These are phyloP conservation scores for Apiosordaria backusii DNA, from an alignment of 495 filamentous ascomycete genomes.

Conservation along the genomic window DNA sequence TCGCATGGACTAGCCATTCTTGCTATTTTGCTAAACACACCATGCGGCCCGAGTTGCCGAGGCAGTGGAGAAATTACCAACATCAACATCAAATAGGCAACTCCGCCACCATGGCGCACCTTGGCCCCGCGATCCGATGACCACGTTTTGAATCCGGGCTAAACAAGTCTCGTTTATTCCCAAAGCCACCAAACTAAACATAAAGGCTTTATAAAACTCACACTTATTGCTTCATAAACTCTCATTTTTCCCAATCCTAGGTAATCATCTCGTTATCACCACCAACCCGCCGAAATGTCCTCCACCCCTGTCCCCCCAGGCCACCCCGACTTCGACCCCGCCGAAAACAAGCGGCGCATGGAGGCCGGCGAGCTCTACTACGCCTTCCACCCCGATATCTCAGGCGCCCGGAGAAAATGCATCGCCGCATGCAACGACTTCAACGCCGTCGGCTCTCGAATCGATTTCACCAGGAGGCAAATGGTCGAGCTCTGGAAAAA, in stretches of 20 bases:
- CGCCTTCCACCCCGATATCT: constrained; percentile 45
- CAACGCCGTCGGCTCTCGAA: constrained; percentile 49
- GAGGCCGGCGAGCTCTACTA: constrained; percentile 51
- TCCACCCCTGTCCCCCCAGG: not conserved
- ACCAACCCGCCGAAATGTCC: not conserved
- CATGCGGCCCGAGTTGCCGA: not conserved
- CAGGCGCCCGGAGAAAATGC: constrained; percentile 56
- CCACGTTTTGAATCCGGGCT: not conserved
- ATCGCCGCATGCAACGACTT: constrained; percentile 56
- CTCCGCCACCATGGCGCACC: not conserved
- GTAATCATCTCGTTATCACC: not conserved
- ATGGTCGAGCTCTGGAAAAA: constrained; percentile 68
- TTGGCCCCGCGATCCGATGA: not conserved
- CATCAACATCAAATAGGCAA: not conserved
- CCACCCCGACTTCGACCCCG: constrained; percentile 22
- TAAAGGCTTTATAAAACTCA: not conserved
- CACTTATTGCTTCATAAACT: not conserved
- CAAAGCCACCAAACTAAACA: not conserved
- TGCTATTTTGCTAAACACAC: not conserved
- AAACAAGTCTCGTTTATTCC: not conserved
- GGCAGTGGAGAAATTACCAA: not conserved
- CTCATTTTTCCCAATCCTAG: too few species aligned
- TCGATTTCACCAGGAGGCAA: constrained; percentile 53
- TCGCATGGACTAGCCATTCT: not conserved
- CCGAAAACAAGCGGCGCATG: constrained; percentile 48